Evolutionary conservation across 2,329 filamentous ascomycete species (phyloP).

Genomic region (Claviceps africana): DNA sequence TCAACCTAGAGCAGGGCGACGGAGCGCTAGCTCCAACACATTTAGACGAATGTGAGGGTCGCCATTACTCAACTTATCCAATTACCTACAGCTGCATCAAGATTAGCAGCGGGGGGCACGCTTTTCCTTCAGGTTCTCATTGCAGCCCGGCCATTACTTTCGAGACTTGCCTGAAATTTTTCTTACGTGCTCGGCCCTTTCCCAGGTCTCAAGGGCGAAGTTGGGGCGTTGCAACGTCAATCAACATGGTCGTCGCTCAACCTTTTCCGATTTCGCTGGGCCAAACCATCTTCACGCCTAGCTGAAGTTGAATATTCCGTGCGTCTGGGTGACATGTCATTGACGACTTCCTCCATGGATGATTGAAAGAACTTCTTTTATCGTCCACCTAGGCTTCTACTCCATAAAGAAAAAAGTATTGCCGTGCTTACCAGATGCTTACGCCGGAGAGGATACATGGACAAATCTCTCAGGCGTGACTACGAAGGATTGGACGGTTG

Average conservation of each 20-base stretch:
- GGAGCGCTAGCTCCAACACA: constrained; percentile 64
- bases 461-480: background rate
- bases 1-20: constrained; percentile 30
- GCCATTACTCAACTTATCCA: background rate
- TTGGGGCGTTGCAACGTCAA: constrained; percentile 29
- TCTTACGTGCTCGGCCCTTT: constrained; percentile 34
- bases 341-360: constrained; percentile 49
- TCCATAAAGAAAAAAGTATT: constrained; percentile 63
- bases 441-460: background rate
- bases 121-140: background rate
- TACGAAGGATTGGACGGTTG: background rate
- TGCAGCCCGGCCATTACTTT: constrained; percentile 6
- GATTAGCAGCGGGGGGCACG: background rate
- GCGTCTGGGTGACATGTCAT: constrained; percentile 47
- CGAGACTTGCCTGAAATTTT: constrained; percentile 22
- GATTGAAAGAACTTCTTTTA: constrained; percentile 55
- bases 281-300: constrained; percentile 34
- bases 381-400: constrained; percentile 66
- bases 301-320: constrained; percentile 46
- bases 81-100: constrained; percentile 9
- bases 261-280: background rate
- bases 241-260: too few species aligned
- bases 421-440: constrained; percentile 44
- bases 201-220: constrained; percentile 44
- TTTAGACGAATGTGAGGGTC: constrained; percentile 48